Evolutionary conservation across 371 early-diverging fungal genomes (phyloP), one percentile per base, ranked within the genome.

Genomic region (Rhizomucor pusillus): DNA sequence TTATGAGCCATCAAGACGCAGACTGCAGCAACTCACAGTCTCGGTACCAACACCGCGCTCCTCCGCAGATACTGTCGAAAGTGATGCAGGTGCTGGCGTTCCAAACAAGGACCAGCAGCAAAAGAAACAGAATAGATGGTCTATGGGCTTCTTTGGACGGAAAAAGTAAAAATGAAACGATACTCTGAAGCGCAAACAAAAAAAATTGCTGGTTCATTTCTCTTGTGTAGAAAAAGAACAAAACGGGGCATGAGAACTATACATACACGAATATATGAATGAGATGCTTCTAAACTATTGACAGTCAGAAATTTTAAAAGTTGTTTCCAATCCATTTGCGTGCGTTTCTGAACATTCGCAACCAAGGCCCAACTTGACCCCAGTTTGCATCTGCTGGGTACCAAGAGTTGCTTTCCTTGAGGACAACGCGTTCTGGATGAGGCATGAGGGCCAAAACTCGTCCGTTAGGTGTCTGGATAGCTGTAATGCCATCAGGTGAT

Each of bases 371-470:
- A 16, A 81, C 70, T 65, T 83, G 82, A 23, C 79, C 84, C 88
- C 90, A 89, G n/a, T 70, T 60, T 47, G 62, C 67, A n/a, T 83
- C 75, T 9, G 64, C 53, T 12, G 92, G 91, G 47, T 89, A 80
- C 88, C 91, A 98, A 16, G 96, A 94, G 67, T 94, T 93, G 48
- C 90, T 80, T 52, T 87, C 84, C 37, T 86, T 84, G 40, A 90
- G 78, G 1, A 91, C 82, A 39, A 91, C 90, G 50, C 98, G 86
- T 79, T 98, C 98, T 12, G 98, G 98, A 63, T 98, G 98, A 52
- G 98, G 98, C 98, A 98, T 98, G 80, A 97, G 79, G 22, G 90
- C 90, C 61, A 95, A 65, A 5, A 95, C 90, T 54, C 97, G 86
- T 16, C 97, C 98, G 55, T 92, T 88, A 44, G 84, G 81, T 0